Evolutionary conservation across 768 basidiomycete genomes (phyloP).

Genomic region (Floccularia luteovirens): DNA sequence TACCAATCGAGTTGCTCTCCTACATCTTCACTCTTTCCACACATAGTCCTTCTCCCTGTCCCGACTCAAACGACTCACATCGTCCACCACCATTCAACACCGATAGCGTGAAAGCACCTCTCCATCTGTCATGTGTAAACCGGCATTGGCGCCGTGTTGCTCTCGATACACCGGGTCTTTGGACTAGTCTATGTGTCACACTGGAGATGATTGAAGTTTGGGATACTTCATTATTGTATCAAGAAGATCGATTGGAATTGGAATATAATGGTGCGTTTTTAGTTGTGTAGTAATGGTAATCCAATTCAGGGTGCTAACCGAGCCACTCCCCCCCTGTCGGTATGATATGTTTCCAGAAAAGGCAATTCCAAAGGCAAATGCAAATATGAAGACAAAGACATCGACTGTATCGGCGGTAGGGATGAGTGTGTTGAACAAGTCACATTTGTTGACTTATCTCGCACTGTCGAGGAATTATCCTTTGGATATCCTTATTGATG

Average conservation of each 20-base stretch:
- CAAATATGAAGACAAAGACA: too few species aligned
- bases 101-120: slow-evolving; percentile 34
- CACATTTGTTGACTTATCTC: slow-evolving; percentile 32
- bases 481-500: slow-evolving; percentile 51
- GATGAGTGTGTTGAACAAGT: slow-evolving; percentile 22
- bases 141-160: slow-evolving; percentile 47
- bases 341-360: too few species aligned
- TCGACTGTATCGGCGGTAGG: too few species aligned
- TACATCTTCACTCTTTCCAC: slow-evolving; percentile 46
- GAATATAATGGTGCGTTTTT: too few species aligned
- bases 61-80: slow-evolving; percentile 13
- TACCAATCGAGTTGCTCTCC: slow-evolving; percentile 52
- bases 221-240: too few species aligned
- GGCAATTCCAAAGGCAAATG: too few species aligned
- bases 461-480: slow-evolving; percentile 38
- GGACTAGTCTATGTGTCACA: slow-evolving; percentile 49
- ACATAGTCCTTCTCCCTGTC: slow-evolving; percentile 15
- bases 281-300: too few species aligned
- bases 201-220: slow-evolving; percentile 22
- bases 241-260: too few species aligned
- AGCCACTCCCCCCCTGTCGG: too few species aligned
- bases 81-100: slow-evolving; percentile 24
- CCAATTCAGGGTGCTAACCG: too few species aligned
- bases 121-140: slow-evolving; percentile 39
- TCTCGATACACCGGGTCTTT: slow-evolving; percentile 38